Evolutionary conservation across 768 basidiomycete genomes (phyloP), one percentile per base, ranked within the genome.

Genomic region (Rhizopogon roseolus): DNA sequence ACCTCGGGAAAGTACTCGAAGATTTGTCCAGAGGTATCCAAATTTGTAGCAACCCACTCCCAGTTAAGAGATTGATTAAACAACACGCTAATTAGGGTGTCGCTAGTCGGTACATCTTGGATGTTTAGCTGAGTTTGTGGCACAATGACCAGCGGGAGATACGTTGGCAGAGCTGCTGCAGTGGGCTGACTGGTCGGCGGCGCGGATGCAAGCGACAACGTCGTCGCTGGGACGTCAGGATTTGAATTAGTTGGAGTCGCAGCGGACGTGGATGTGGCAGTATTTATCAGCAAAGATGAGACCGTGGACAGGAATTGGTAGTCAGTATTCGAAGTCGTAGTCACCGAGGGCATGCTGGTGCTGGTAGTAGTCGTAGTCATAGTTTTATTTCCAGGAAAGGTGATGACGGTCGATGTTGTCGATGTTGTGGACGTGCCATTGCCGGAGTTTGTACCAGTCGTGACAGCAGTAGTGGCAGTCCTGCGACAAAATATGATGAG

Each of bases 1-100:
- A 85, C 64, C 0, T 62, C 27, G 1, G 92, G 90, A 52, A 86
- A 71, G 62, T 77, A 86, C 11, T 79, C 81, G 63, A 98, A 90
- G 41, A 98, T 76, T 71, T 98, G 91, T 45, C 78, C 85, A 2
- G 81, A 76, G 0, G 88, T 79, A 52, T 85, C 73, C 7, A 69
- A 54, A 55, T 74, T 82, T 13, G 59, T 58, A 39, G 84, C 81
- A 4, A 93, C 88, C 59, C 84, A 90, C 0, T 60, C 17, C 93
- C 93, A 95, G 53, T 77, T 78, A 55, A 94, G 72, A 22, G 66
- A 69, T 1, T 54, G 61, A 4, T 82, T 76, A 67, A 92, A 87
- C 56, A 90, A 61, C 39, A 95, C 61, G 49, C 79, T 86, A 66
- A 93, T 80, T 55, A 84, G 55, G 10, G 76, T 73, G 54, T 72